Conservation (phyloP, 1,139 yeast species). For the Yamadazyma sp. region DNA sequence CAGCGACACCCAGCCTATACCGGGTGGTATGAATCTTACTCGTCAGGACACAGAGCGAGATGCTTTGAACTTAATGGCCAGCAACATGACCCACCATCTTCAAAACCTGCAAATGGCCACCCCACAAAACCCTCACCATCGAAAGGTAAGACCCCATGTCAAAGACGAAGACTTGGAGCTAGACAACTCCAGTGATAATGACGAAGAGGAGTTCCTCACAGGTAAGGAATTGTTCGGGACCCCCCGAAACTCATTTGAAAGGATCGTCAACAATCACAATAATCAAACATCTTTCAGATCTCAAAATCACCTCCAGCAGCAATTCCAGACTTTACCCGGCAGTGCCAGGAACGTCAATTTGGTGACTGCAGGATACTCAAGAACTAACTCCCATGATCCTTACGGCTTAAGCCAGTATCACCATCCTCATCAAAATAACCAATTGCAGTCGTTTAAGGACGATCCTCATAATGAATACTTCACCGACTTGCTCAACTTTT, state of each 20-base stretch:
- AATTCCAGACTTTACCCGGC: background rate
- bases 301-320: conserved; percentile 1
- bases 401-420: conserved; percentile 28
- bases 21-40: conserved; percentile 21
- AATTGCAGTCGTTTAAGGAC: conserved; percentile 19
- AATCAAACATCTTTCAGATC: conserved; percentile 5
- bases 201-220: conserved; percentile 37
- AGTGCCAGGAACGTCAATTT: conserved; percentile 2
- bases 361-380: conserved; percentile 2
- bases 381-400: conserved; percentile 19
- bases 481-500: conserved; percentile 34
- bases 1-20: conserved; percentile 35
- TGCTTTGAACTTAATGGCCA: conserved; percentile 36
- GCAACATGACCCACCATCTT: conserved; percentile 23
- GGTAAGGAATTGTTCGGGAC: conserved; percentile 47
- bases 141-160: conserved; percentile 13
- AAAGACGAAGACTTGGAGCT: conserved; percentile 41
- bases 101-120: conserved; percentile 1
- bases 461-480: conserved; percentile 38
- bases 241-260: conserved; percentile 41
- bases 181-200: conserved; percentile 22
- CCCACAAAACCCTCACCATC: background rate
- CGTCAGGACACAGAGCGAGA: conserved; percentile 49
- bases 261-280: conserved; percentile 21
- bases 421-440: conserved; percentile 20